A percentile compares a stretch with the other conserved stretches of the same genome.
Evolutionary conservation across 1,284 basidiomycete species (phyloP).

Genomic region (Coniferiporia sulphurascens): DNA sequence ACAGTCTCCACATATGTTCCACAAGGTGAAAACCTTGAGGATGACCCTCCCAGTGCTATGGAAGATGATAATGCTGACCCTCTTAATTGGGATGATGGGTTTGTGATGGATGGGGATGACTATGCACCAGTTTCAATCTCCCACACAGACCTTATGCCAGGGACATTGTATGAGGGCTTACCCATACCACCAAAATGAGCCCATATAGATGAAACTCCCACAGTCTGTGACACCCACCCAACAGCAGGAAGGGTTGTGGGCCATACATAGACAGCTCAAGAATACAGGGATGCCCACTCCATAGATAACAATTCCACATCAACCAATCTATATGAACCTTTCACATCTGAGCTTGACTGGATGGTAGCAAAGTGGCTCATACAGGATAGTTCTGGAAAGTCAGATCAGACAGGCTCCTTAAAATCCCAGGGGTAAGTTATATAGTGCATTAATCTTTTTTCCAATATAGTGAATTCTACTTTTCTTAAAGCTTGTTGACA

Average conservation of each 20-base stretch:
- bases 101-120: not conserved
- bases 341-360: conserved; percentile 2
- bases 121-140: not conserved
- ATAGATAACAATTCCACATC: not conserved
- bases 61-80: not conserved
- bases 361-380: not conserved
- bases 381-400: not conserved
- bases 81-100: not conserved
- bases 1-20: not conserved
- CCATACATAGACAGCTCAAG: not conserved
- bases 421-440: not conserved
- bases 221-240: not conserved
- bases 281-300: not conserved
- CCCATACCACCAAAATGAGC: not conserved
- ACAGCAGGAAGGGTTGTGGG: not conserved
- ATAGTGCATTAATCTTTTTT: not conserved
- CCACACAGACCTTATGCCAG: not conserved
- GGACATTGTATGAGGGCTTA: no score
- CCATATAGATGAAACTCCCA: not conserved
- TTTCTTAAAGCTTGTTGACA: not conserved
- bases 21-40: not conserved
- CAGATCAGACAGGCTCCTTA: not conserved
- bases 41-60: not conserved
- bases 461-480: no score
- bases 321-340: not conserved